Percentiles rank a stretch among this genome's conserved stretches.
These are phyloP conservation scores for Albugo candida DNA, from an alignment of 352 stramenopile genomes.

Conservation along the genomic window DNA sequence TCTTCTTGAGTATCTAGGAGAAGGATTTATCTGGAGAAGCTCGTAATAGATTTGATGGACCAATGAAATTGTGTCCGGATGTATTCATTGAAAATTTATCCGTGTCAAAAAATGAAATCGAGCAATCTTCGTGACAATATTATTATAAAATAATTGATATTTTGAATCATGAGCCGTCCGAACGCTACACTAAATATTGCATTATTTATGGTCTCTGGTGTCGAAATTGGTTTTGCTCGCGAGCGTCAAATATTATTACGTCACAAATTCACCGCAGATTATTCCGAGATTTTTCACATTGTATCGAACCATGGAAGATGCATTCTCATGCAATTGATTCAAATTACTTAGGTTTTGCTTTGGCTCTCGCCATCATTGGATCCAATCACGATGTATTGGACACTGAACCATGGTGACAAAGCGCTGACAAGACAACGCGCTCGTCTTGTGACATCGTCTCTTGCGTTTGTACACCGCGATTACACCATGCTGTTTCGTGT, in stretches of 20 bases:
- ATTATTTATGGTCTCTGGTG: slow-evolving; percentile 64
- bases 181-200: slow-evolving; percentile 79
- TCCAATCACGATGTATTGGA: slow-evolving; percentile 74
- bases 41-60: slow-evolving; percentile 50
- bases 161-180: slow-evolving; percentile 67
- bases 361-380: slow-evolving; percentile 61
- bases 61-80: slow-evolving; percentile 70
- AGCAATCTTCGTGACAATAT: slow-evolving; percentile 69
- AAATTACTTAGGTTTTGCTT: slow-evolving; percentile 78
- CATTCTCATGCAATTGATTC: slow-evolving; percentile 66
- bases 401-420: slow-evolving; percentile 69
- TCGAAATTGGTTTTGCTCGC: slow-evolving; percentile 76
- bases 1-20: slow-evolving; percentile 52
- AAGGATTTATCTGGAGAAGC: slow-evolving; percentile 72
- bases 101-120: slow-evolving; percentile 48
- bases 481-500: slow-evolving; percentile 63
- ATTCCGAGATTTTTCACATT: slow-evolving; percentile 69
- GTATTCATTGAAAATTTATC: slow-evolving; percentile 74
- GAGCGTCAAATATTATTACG: slow-evolving; percentile 77
- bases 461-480: slow-evolving; percentile 74
- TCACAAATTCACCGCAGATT: slow-evolving; percentile 52
- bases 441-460: slow-evolving; percentile 61
- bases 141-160: slow-evolving; percentile 67
- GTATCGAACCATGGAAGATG: slow-evolving; percentile 67
- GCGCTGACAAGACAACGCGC: slow-evolving; percentile 56